Evolutionary conservation across 2,329 filamentous ascomycete species (phyloP).

Genomic region (Domatiomyces globalis): DNA sequence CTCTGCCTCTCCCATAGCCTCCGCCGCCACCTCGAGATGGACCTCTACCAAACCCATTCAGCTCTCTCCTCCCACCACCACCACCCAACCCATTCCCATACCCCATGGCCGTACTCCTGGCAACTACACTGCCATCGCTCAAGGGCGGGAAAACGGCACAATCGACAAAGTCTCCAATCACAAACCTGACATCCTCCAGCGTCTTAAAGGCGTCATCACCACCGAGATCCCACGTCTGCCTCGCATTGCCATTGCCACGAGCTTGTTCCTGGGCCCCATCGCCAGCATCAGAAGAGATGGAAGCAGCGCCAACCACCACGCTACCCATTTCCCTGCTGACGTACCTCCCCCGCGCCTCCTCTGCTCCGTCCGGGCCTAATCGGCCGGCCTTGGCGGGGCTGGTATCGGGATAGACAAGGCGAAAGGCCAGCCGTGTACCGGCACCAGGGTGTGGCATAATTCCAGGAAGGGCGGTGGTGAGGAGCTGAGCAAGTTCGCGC

Average conservation of each 20-base stretch:
- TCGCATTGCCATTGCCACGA: slow-evolving; percentile 18
- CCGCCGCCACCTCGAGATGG: slow-evolving; percentile 24
- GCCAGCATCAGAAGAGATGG: slow-evolving; percentile 27
- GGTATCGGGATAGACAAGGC: slow-evolving; percentile 71
- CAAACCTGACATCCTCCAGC: slow-evolving; percentile 61
- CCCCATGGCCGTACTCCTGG: slow-evolving; percentile 25
- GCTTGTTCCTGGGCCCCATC: slow-evolving; percentile 17
- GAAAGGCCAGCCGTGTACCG: slow-evolving; percentile 75
- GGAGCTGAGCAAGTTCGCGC: slow-evolving; percentile 62
- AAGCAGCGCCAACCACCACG: slow-evolving; percentile 50
- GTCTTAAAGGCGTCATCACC: slow-evolving; percentile 56
- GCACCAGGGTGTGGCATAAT: slow-evolving; percentile 52
- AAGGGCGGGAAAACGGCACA: slow-evolving; percentile 67
- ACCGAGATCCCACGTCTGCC: slow-evolving; percentile 29
- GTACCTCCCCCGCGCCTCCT: slow-evolving; percentile 44
- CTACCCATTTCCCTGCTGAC: slow-evolving; percentile 69
- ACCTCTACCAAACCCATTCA: neutral
- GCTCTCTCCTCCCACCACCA: slow-evolving; percentile 21
- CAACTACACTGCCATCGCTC: slow-evolving; percentile 51
- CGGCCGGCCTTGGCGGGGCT: slow-evolving; percentile 25
- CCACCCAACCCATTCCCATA: slow-evolving; percentile 23
- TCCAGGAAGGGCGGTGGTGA: slow-evolving; percentile 53
- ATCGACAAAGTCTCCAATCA: slow-evolving; percentile 77
- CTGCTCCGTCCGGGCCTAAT: slow-evolving; percentile 14
- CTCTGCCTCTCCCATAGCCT: slow-evolving; percentile 29